Evolutionary conservation across 768 basidiomycete genomes (phyloP).

Genomic region (Boletus patriciae): DNA sequence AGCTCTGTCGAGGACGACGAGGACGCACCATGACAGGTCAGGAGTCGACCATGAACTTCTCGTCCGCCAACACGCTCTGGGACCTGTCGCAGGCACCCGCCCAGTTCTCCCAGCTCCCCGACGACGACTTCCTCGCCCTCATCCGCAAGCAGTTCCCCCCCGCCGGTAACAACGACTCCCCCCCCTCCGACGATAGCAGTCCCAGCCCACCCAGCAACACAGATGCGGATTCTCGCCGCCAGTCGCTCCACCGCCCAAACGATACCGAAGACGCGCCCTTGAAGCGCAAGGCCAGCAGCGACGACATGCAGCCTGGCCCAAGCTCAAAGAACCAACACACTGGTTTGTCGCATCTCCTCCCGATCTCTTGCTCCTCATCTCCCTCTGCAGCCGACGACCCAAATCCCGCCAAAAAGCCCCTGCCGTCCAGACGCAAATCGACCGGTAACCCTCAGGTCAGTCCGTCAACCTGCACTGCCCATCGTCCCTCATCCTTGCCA

Average conservation of each 20-base stretch:
- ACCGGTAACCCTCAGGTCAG: conserved; percentile 38
- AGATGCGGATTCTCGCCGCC: conserved; percentile 23
- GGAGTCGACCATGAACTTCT: conserved; percentile 33
- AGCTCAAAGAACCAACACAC: conserved; percentile 67
- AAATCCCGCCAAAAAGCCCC: conserved; percentile 27
- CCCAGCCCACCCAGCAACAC: conserved; percentile 66
- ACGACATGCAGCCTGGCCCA: conserved; percentile 62
- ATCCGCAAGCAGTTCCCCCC: conserved; percentile 73
- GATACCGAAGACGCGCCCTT: conserved; percentile 49
- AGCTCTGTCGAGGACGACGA: too few relatives aligned
- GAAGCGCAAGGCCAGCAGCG: conserved; percentile 78
- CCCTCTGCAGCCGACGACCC: conserved; percentile 23
- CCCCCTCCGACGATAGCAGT: conserved; percentile 74
- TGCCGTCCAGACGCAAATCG: conserved; percentile 41
- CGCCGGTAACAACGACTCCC: conserved; percentile 38
- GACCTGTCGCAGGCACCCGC: conserved; percentile 58
- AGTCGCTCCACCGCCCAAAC: conserved; percentile 28
- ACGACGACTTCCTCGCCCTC: conserved; percentile 75
- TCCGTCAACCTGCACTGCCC: neutral
- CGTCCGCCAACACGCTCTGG: conserved; percentile 58
- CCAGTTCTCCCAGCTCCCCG: conserved; percentile 60
- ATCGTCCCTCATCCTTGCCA: conserved; percentile 5
- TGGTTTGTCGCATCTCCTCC: conserved; percentile 38
- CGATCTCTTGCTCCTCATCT: conserved; percentile 1
- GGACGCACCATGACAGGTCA: conserved; percentile 4